phyloP scores from a whole-genome alignment of 306 rosid genomes.

The Macrotyloma uniflorum region DNA sequence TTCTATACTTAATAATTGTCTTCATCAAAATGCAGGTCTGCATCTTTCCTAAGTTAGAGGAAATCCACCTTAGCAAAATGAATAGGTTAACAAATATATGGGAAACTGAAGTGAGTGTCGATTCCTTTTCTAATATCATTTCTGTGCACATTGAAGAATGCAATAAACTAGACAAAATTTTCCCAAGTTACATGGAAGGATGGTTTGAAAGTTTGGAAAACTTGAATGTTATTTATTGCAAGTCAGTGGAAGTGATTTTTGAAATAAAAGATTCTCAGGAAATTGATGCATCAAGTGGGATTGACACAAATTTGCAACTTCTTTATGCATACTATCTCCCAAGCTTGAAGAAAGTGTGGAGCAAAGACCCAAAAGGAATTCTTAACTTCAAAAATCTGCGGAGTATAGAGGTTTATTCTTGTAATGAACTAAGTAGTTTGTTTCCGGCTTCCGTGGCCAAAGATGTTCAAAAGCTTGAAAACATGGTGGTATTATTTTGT shows the following conservation, averaged over 20 bases:
- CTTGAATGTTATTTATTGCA: neutral
- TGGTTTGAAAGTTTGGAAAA: neutral
- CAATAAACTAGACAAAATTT: neutral
- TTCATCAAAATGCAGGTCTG: neutral
- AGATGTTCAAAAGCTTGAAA: neutral
- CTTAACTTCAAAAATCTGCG: neutral
- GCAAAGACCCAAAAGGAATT: neutral
- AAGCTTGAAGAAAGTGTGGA: neutral
- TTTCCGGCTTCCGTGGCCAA: conserved; percentile 31
- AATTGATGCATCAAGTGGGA: neutral
- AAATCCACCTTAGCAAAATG: neutral
- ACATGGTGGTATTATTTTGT: neutral
- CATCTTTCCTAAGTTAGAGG: conserved; percentile 29
- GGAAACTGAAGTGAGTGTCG: neutral
- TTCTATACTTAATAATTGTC: neutral
- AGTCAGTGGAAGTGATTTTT: conserved; percentile 32
- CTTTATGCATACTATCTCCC: neutral
- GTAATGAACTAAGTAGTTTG: neutral
- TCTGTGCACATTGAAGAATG: neutral
- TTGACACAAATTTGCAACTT: neutral
- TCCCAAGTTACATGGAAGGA: conserved; percentile 25
- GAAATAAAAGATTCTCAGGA: neutral
- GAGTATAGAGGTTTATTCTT: fast-evolving
- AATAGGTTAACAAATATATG: neutral
- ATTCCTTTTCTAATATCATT: conserved; percentile 6